Conservation (phyloP, 2,329 filamentous ascomycete genomes). For the Sporothrix inflata region DNA sequence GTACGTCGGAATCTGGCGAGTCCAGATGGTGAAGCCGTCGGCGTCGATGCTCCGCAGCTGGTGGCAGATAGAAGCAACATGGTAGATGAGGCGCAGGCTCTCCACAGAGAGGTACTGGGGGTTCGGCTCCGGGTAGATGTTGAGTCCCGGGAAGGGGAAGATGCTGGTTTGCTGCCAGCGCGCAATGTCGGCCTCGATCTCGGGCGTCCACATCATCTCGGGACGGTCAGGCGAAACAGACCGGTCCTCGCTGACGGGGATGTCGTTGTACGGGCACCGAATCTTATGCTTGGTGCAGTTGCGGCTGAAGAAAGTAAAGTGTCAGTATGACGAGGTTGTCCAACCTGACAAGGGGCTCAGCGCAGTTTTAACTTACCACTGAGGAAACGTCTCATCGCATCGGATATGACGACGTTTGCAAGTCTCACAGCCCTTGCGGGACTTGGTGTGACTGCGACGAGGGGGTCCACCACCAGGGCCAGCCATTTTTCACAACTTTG, state of each 20-base stretch:
- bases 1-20: slow-evolving; percentile 88
- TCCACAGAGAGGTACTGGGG: slow-evolving; percentile 74
- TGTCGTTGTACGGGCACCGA: slow-evolving; percentile 96
- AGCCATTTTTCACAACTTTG: slow-evolving; percentile 66
- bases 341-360: not conserved
- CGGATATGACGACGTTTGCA: slow-evolving; percentile 98
- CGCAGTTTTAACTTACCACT: slow-evolving; percentile 69
- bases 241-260: slow-evolving; percentile 67
- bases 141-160: slow-evolving; percentile 82
- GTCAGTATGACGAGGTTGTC: slow-evolving; percentile 1
- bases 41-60: slow-evolving; percentile 78
- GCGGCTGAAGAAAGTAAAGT: slow-evolving; percentile 58
- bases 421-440: slow-evolving; percentile 95
- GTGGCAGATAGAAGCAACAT: slow-evolving; percentile 82
- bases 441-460: slow-evolving; percentile 93
- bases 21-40: slow-evolving; percentile 88
- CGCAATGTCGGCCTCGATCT: slow-evolving; percentile 79
- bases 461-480: slow-evolving; percentile 94
- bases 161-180: slow-evolving; percentile 82
- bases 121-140: slow-evolving; percentile 73
- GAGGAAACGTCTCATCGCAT: slow-evolving; percentile 96
- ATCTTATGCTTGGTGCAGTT: slow-evolving; percentile 99
- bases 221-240: slow-evolving; percentile 64
- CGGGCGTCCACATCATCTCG: slow-evolving; percentile 81
- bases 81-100: slow-evolving; percentile 86